Percentiles rank a stretch among this genome's conserved stretches.
These are phyloP conservation scores for Phialophora expanda DNA, from an alignment of 2,329 filamentous ascomycete species.

Conservation along the genomic window DNA sequence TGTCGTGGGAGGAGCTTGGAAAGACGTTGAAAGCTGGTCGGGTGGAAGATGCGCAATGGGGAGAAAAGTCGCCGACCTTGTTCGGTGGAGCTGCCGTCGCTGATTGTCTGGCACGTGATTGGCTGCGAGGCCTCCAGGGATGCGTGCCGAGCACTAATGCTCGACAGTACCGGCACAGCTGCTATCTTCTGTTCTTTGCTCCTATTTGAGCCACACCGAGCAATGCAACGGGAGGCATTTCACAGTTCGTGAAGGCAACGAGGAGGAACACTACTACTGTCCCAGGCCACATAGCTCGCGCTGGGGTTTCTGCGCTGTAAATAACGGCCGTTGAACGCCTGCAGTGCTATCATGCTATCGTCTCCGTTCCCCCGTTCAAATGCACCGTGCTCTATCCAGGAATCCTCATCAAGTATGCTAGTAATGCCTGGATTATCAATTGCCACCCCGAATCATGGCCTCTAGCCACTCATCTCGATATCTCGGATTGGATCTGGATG, in stretches of 20 bases:
- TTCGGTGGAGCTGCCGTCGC: slow-evolving; percentile 16
- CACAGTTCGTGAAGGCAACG: neutral
- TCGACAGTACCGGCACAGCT: neutral
- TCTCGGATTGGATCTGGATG: slow-evolving; percentile 35
- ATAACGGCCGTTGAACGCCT: neutral
- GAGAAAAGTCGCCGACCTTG: slow-evolving; percentile 38
- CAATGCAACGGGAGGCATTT: neutral
- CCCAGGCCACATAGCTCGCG: neutral
- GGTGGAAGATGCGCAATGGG: slow-evolving; percentile 18
- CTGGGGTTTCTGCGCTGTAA: neutral
- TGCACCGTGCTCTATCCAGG: neutral
- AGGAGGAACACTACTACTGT: neutral
- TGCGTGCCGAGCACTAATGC: neutral
- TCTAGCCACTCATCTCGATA: slow-evolving; percentile 34
- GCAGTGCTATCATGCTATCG: neutral
- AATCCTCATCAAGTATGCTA: neutral
- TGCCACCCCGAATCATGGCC: neutral
- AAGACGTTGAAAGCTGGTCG: slow-evolving; percentile 18
- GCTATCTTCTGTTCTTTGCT: neutral
- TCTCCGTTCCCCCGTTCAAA: neutral
- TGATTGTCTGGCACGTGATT: slow-evolving; percentile 18
- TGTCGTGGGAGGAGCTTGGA: slow-evolving; percentile 24
- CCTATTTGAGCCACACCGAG: neutral
- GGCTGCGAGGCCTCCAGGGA: neutral
- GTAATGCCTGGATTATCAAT: neutral